Base-by-base conservation (phyloP, 2,329 filamentous ascomycete species). In the Botrytis medusae region DNA sequence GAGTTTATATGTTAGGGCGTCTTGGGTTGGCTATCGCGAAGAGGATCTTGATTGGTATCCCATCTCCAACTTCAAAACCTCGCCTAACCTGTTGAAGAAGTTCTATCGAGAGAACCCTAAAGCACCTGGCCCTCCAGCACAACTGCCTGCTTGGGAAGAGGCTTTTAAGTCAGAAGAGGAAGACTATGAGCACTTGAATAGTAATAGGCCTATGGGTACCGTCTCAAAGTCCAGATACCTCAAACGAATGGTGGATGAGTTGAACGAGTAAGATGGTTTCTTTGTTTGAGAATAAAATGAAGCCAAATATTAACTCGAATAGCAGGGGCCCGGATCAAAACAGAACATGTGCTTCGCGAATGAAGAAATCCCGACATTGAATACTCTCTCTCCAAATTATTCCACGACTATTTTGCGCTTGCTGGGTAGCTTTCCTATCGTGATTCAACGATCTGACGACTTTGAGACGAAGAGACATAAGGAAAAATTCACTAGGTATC, bases 171-270 rank as follows among this genome's bases (percentile, higher is more conserved):
- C 20, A 1, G 69, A 42, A 37, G 3, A n/a, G 42, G 42, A 71
- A 7, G 69, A 71, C 18, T 71, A 71, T 48, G 57, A 64, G 42
- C 34, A 64, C 48, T 32, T 69, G 67, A 42, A 51, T 4, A 65
- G 63, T 34, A 48, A 37, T 3, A 51, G 25, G 12, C 14, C 63
- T n/a, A 51, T 65, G 63, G 8, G 37, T 37, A 10, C 63, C 5
- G 20, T 46, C 1, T 48, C 29, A 7, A 34, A 46, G 22, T 32
- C 29, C 4, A 65, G 16, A 25, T 65, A 48, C 1, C 34, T 51
- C 10, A 40, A 61, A n/a, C 20, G 48, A 20, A 6, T n/a, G 1
- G 51, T n/a, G 22, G 2, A 51, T 32, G 22, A 37, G 29, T 12
- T 25, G 9, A 8, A 9, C 2, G 2, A 37, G 32, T 51, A 51